phyloP scores from a whole-genome alignment of 495 filamentous ascomycete genomes.

The Lentithecium fluviatile region DNA sequence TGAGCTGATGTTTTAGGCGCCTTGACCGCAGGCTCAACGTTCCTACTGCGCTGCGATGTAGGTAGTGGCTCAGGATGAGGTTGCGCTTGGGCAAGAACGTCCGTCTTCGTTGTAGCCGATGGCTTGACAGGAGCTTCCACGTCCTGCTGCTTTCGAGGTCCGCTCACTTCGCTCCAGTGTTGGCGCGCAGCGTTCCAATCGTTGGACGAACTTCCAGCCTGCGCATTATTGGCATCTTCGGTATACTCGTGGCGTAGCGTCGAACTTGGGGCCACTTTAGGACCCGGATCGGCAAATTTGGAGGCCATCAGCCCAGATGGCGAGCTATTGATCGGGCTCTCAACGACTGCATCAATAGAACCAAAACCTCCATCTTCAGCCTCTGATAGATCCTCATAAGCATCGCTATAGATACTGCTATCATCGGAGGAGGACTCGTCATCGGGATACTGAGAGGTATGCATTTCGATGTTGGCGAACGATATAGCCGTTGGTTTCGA shows the following conservation, averaged over 20 bases:
- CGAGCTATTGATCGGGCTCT: constrained; percentile 50
- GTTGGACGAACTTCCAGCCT: constrained; percentile 34
- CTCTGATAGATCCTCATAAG: constrained; percentile 72
- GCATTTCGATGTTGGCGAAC: not conserved
- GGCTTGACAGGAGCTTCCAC: constrained; percentile 19
- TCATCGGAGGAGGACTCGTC: constrained; percentile 49
- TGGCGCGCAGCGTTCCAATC: constrained; percentile 63
- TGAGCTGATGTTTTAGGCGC: constrained; percentile 26
- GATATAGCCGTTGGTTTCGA: not conserved
- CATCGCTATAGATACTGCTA: constrained; percentile 82
- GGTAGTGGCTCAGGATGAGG: not conserved
- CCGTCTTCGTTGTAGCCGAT: not conserved
- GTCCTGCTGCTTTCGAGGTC: constrained; percentile 56
- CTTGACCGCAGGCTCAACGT: constrained; percentile 45
- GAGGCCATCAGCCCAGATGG: constrained; percentile 19
- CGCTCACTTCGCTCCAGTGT: constrained; percentile 63
- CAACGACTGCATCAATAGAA: constrained; percentile 80
- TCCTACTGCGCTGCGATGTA: constrained; percentile 29
- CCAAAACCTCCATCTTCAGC: constrained; percentile 71
- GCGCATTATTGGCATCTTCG: not conserved
- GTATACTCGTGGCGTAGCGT: constrained; percentile 1
- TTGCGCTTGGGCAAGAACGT: not conserved
- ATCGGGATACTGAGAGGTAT: constrained; percentile 7
- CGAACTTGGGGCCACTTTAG: not conserved
- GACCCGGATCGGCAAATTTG: constrained; percentile 27